These are phyloP conservation scores for Metschnikowia henanensis DNA, from an alignment of 805 yeast species.

Conservation along the genomic window DNA sequence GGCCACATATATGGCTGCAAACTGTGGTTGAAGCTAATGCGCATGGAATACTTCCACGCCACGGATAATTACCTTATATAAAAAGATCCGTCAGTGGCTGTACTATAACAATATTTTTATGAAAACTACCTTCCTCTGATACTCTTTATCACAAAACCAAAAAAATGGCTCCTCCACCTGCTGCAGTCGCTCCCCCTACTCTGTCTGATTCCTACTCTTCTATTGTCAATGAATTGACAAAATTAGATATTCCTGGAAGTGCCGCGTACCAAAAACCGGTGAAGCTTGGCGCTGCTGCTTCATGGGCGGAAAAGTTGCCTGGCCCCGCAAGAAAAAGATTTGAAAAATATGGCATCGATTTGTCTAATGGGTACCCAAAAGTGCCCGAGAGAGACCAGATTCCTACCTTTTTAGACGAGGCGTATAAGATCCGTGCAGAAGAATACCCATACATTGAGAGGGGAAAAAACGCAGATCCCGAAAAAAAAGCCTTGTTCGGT, in stretches of 20 bases:
- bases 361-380: constrained; percentile 25
- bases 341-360: constrained; percentile 23
- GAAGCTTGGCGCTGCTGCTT: constrained; percentile 4
- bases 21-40: no score
- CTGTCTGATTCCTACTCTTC: background rate
- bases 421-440: constrained; percentile 18
- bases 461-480: constrained; percentile 27
- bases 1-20: no score
- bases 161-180: constrained; percentile 3
- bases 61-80: no score
- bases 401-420: constrained; percentile 26
- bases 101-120: no score
- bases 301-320: constrained; percentile 17
- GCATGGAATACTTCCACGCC: no score
- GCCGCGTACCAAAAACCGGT: background rate
- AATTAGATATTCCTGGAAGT: constrained; percentile 1
- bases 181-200: background rate
- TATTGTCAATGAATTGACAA: constrained; percentile 4
- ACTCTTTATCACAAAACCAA: background rate
- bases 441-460: constrained; percentile 24
- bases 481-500: constrained; percentile 26
- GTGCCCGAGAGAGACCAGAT: constrained; percentile 20
- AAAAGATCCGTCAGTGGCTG: no score
- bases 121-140: background rate
- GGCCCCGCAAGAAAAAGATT: constrained; percentile 20